Conservation (phyloP, 2,329 filamentous ascomycete genomes). For the Thyridium curvatum region DNA sequence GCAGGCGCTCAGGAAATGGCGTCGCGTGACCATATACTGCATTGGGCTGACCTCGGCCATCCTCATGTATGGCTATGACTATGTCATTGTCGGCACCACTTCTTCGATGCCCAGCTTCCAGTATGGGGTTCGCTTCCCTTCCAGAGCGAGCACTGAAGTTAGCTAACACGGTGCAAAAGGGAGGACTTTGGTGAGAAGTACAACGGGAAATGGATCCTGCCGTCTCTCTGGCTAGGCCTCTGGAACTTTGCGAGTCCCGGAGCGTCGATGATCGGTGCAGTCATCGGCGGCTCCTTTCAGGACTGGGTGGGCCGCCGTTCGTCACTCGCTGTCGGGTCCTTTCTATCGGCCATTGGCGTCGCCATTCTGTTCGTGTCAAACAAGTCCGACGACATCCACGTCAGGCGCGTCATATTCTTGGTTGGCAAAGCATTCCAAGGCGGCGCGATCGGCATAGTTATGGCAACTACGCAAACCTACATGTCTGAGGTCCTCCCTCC, state of each 20-base stretch:
- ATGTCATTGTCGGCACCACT: too few relatives aligned
- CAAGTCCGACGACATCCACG: constrained; percentile 10
- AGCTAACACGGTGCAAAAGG: too few relatives aligned
- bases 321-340: too few relatives aligned
- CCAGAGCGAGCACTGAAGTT: too few relatives aligned
- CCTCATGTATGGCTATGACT: too few relatives aligned
- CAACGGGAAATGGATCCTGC: too few relatives aligned
- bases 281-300: constrained; percentile 29
- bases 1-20: too few relatives aligned
- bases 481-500: constrained; percentile 43
- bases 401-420: constrained; percentile 31
- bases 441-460: constrained; percentile 35
- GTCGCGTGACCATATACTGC: too few relatives aligned
- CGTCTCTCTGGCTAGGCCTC: constrained; percentile 35
- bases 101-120: too few relatives aligned
- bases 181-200: too few relatives aligned
- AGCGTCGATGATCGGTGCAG: constrained; percentile 29
- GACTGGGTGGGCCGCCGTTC: constrained; percentile 31
- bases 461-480: constrained; percentile 37
- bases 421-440: constrained; percentile 39
- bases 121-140: too few relatives aligned
- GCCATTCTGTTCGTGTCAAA: constrained; percentile 20
- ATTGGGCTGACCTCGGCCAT: too few relatives aligned
- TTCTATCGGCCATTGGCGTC: constrained; percentile 28
- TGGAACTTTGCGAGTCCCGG: constrained; percentile 33